Conservation (phyloP, 257 asterid species). For the Solanum paucissectum region DNA sequence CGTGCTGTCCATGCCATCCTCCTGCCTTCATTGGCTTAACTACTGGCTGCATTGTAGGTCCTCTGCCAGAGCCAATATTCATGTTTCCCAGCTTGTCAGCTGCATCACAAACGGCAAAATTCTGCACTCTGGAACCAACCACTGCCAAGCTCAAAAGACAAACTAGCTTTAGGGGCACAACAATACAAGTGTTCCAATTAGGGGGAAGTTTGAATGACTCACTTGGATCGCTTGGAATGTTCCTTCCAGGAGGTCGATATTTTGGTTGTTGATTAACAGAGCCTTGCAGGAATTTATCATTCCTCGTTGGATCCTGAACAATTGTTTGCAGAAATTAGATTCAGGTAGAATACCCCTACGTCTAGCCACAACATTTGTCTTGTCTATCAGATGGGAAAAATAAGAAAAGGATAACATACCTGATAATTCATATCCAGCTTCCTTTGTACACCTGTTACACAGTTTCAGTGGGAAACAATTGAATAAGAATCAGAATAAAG, state of each 20-base stretch:
- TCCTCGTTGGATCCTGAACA: constrained; percentile 32
- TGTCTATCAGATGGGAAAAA: neutral
- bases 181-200: neutral
- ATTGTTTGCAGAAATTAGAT: neutral
- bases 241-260: constrained; percentile 64
- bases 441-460: constrained; percentile 53
- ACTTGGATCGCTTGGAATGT: constrained; percentile 36
- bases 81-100: constrained; percentile 47
- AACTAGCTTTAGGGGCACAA: neutral
- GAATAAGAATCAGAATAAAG: neutral
- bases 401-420: constrained; percentile 22
- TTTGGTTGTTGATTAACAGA: constrained; percentile 50
- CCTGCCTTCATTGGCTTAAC: constrained; percentile 74
- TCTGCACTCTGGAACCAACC: constrained; percentile 26
- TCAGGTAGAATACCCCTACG: neutral
- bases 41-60: constrained; percentile 30
- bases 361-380: neutral
- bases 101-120: constrained; percentile 34
- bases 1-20: constrained; percentile 59
- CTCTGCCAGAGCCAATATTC: constrained; percentile 40
- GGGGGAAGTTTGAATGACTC: neutral
- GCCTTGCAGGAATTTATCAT: constrained; percentile 32
- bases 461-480: neutral
- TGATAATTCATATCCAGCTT: constrained; percentile 66
- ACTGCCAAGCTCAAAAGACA: constrained; percentile 2